Percentiles rank a stretch among this genome's conserved stretches.
Evolutionary conservation across 1,284 basidiomycete species (phyloP).

Genomic region (Gymnopus androsaceus): DNA sequence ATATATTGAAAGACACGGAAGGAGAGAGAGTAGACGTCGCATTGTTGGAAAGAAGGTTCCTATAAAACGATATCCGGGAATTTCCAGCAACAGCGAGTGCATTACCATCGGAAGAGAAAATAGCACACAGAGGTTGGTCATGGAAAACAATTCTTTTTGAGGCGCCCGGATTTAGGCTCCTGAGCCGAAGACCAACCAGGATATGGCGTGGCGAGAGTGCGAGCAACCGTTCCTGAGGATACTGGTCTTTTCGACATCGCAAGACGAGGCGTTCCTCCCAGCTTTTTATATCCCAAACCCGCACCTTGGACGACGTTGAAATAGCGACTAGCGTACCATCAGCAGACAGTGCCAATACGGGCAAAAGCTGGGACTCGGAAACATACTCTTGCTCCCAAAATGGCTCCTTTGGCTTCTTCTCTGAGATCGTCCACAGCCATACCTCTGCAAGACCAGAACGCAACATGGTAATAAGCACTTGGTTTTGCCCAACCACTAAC

Average conservation of each 20-base stretch:
- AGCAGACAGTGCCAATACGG: not conserved
- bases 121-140: not conserved
- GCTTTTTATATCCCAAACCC: not conserved
- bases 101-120: not conserved
- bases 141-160: not conserved
- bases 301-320: not conserved
- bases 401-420: not conserved
- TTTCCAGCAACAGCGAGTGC: slow-evolving; percentile 1
- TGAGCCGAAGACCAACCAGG: not conserved
- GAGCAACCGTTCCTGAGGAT: not conserved
- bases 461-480: not conserved
- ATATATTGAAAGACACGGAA: not conserved
- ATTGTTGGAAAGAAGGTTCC: not conserved
- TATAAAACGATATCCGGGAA: not conserved
- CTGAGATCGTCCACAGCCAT: not conserved
- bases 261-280: not conserved
- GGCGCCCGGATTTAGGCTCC: not conserved
- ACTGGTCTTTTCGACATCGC: not conserved
- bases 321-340: not conserved
- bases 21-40: not conserved
- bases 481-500: not conserved
- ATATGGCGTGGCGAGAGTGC: slow-evolving; percentile 3
- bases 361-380: not conserved
- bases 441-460: not conserved
- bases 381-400: not conserved